phyloP scores from a whole-genome alignment of 176 grass and related monocot species.

The Cenchrus fungigraminus region DNA sequence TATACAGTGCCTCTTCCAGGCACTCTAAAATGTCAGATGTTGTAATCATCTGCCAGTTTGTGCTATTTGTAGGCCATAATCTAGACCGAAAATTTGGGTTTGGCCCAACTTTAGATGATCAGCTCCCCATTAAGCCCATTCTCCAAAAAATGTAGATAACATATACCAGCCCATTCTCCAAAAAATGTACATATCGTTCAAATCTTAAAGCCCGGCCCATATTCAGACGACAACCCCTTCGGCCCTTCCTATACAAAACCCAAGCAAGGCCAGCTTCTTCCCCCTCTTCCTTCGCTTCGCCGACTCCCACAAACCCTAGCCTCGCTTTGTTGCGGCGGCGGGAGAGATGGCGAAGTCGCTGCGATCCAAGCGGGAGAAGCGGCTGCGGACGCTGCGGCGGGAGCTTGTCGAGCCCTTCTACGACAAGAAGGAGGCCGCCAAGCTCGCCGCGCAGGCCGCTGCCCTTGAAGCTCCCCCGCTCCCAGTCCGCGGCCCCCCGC shows the following conservation, averaged over 20 bases:
- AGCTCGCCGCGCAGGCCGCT: conserved; percentile 82
- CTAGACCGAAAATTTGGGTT: background rate
- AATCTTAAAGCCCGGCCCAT: background rate
- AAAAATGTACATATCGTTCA: background rate
- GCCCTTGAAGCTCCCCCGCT: conserved; percentile 77
- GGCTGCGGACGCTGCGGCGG: conserved; percentile 75
- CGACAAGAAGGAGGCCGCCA: conserved; percentile 88
- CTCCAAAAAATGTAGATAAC: no score
- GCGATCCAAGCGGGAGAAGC: conserved; percentile 88
- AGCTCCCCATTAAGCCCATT: background rate
- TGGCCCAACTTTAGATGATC: background rate
- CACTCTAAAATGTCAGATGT: background rate
- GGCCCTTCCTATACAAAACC: conserved; percentile 14
- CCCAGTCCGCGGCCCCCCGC: conserved; percentile 54
- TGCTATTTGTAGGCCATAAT: background rate
- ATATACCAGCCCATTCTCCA: background rate
- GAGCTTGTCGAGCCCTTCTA: conserved; percentile 91
- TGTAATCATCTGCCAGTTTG: background rate
- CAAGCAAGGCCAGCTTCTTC: background rate
- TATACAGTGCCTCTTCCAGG: background rate
- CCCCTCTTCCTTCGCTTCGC: background rate
- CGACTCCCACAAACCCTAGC: conserved; percentile 70
- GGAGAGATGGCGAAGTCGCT: conserved; percentile 91
- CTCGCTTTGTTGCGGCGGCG: conserved; percentile 15
- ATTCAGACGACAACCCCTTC: background rate